Evolutionary conservation across 805 yeast genomes (phyloP), one percentile per base, ranked within the genome.

Genomic region (Kodamaea restingae): DNA sequence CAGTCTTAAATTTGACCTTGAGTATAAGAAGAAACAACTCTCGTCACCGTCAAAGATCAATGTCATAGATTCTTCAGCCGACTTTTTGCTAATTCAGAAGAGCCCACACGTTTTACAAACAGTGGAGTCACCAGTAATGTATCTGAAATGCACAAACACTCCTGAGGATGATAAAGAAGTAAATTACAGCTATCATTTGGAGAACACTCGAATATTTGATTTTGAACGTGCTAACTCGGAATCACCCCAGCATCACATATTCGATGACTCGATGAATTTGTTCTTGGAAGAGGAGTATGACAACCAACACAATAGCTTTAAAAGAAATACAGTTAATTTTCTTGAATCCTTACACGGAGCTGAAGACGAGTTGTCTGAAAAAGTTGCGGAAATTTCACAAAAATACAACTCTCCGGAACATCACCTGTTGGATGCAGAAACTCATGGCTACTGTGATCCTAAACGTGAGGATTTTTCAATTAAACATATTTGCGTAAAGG

Each of bases 211-310:
- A 6, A 8, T 20, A 6, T 20, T 20, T 20, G 22, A 20, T 8
- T 5, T 20, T 20, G 22, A 20, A 20, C 22, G 22, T 20, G 22
- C 22, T 20, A n/a, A n/a, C n/a, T 20, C 22, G 8, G 22, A 5
- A 6, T 20, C 22, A 8, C 22, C 22, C 22, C 7, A 20, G 8
- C 22, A 20, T 20, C 22, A 20, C 22, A 20, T 20, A 20, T 30
- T 30, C 12, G 32, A 30, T 18, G 32, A 30, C 32, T 18, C 20
- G 12, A n/a, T 30, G 21, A 30, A 30, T 9, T 30, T 30, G 21
- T 7, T 30, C 6, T 10, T 18, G 4, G 32, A 30, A 10, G 32
- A 30, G 7, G 32, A 30, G 4, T 28, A 14, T 14, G 31, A 28
- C 31, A 4, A 15, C 17, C n/a, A 9, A 25, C 6, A 11, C 10